Base-by-base conservation (phyloP, 352 stramenopile species). In the Globisporangium echinulatum region DNA sequence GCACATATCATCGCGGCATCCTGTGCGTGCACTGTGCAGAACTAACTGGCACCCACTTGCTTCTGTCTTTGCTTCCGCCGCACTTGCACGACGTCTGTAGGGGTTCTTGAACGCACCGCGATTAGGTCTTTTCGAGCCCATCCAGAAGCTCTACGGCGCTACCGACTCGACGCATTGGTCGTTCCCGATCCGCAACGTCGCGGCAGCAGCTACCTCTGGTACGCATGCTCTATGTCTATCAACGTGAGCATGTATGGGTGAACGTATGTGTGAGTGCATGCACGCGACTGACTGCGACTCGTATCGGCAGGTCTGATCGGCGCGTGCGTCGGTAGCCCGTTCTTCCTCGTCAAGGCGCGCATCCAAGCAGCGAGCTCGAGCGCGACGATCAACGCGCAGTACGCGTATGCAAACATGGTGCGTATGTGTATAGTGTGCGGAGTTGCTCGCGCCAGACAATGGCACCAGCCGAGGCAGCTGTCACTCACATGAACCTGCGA, bases 391-490 rank as follows among this genome's bases (percentile, higher is more conserved):
- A 93, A 95, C 66, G 69, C 83, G 7, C 84, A 93, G 57, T 95
- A 95, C 56, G 69, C 85, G 7, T 95, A 95, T 68, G 80, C 67
- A 4, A 76, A 81, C 69, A 92, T 92, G 84, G 85, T 94, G 74
- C 17, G 67, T 25, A 25, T 25, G 19, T 25, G 19, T 25, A 25
- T 1, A 25, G 19, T 25, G 19, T 25, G 19, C 19, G 19, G 19
- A 25, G 19, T 1, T 25, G 19, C 19, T 25, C 19, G 19, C 19
- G 19, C 19, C 19, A 25, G 19, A 2, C 19, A 25, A 25, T 2
- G 19, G 19, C 19, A 2, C 19, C 19, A 25, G 19, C 19, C 19
- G 19, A 25, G 19, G 19, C 19, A 25, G 19, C 19, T 25, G 19
- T 25, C 19, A 25, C 19, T 25, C 19, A 25, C 19, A 25, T 25